Evolutionary conservation across 441 rosid genomes (phyloP).

Genomic region (Manihot esculenta): DNA sequence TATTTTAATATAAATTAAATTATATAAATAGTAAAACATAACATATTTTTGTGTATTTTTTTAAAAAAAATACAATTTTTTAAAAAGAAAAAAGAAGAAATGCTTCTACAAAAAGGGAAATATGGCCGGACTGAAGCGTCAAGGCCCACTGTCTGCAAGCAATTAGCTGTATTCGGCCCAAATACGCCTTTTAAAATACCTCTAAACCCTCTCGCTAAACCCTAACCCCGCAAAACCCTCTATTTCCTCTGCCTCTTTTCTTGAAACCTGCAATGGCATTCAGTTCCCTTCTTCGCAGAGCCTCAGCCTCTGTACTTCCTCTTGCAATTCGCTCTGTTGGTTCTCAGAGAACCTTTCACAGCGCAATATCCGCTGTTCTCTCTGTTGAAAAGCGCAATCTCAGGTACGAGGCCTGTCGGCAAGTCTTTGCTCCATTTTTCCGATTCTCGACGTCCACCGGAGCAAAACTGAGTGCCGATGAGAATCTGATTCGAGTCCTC

Average conservation of each 20-base stretch:
- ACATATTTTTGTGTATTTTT: no score
- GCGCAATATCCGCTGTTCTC: constrained; percentile 29
- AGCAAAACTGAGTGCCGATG: constrained; percentile 35
- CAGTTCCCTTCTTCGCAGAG: constrained; percentile 48
- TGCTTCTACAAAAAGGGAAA: no score
- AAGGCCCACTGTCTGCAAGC: no score
- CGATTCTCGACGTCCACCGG: constrained; percentile 36
- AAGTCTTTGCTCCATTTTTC: constrained; percentile 27
- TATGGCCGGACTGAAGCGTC: no score
- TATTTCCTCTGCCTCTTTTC: neutral
- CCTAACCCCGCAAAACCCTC: constrained; percentile 21
- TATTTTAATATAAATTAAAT: no score
- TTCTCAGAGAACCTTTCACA: constrained; percentile 36
- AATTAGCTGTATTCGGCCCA: no score
- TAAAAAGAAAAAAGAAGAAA: no score
- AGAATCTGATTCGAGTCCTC: constrained; percentile 41
- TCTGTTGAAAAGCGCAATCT: constrained; percentile 27
- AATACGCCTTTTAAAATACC: neutral
- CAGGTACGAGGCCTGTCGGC: constrained; percentile 20
- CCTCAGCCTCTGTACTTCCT: constrained; percentile 40
- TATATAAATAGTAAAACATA: no score
- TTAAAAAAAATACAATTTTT: no score
- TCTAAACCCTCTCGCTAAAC: no score
- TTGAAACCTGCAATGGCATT: constrained; percentile 40
- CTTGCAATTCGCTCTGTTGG: constrained; percentile 41